These are phyloP conservation scores for Achlya hypogyna DNA, from an alignment of 352 stramenopile genomes.

Conservation along the genomic window DNA sequence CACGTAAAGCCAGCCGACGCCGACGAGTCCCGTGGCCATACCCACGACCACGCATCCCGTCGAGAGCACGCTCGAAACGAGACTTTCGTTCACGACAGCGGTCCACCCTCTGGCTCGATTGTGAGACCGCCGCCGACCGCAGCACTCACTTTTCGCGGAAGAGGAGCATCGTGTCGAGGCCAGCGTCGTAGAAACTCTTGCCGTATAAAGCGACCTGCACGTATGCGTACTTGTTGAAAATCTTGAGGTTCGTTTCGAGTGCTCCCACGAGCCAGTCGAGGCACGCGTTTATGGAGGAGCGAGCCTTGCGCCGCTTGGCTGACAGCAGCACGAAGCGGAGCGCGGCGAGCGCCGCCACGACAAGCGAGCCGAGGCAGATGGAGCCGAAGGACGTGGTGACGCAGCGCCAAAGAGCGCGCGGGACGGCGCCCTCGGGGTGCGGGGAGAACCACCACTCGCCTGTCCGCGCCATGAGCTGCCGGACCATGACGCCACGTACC, in stretches of 20 bases:
- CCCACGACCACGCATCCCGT: constrained; percentile 69
- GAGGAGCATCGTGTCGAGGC: constrained; percentile 66
- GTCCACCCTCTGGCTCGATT: constrained; percentile 42
- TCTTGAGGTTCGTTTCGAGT: constrained; percentile 61
- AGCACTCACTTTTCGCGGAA: constrained; percentile 40
- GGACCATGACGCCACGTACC: constrained; percentile 8
- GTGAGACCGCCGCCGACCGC: not conserved
- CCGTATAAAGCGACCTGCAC: constrained; percentile 81
- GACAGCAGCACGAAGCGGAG: constrained; percentile 61
- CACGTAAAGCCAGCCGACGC: constrained; percentile 60
- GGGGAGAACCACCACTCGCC: constrained; percentile 79
- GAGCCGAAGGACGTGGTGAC: constrained; percentile 71
- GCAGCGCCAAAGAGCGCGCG: constrained; percentile 49
- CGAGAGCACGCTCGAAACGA: constrained; percentile 67
- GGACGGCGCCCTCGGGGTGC: constrained; percentile 62
- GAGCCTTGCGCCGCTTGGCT: constrained; percentile 49
- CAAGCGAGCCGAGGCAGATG: constrained; percentile 74
- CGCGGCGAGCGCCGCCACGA: constrained; percentile 58
- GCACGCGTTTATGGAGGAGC: constrained; percentile 58
- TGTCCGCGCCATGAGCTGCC: not conserved
- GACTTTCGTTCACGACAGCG: constrained; percentile 63
- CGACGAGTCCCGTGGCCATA: constrained; percentile 59
- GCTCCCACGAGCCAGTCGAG: constrained; percentile 72
- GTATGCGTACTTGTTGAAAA: constrained; percentile 86
- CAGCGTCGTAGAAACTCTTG: constrained; percentile 66